Evolutionary conservation across 345 rosid genomes (phyloP).

Genomic region (Rhodamnia rubescens): DNA sequence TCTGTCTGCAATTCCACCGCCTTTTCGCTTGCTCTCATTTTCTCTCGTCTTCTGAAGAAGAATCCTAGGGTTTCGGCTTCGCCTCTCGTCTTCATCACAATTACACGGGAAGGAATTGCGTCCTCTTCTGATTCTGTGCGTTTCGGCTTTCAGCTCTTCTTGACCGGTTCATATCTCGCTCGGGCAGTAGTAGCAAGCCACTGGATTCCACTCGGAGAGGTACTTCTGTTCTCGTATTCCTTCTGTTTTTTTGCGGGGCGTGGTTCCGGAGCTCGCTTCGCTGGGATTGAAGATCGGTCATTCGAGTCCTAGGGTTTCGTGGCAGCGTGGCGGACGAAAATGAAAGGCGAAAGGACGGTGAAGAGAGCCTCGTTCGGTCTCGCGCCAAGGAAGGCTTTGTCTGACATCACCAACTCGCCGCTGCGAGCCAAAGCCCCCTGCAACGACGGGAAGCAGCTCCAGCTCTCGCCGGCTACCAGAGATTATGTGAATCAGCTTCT

Average conservation of each 20-base stretch:
- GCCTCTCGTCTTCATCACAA: neutral
- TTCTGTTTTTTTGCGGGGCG: no score
- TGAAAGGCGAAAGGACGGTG: conserved; percentile 26
- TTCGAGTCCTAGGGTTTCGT: neutral
- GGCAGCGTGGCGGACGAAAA: neutral
- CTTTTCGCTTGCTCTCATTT: neutral
- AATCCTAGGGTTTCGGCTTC: neutral
- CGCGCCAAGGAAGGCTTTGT: conserved; percentile 33
- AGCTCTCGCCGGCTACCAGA: conserved; percentile 1
- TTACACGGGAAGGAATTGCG: neutral
- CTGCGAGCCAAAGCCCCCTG: conserved; percentile 12
- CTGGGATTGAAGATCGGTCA: neutral
- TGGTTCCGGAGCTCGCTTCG: neutral
- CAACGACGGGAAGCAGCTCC: conserved; percentile 3
- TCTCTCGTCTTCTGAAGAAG: neutral
- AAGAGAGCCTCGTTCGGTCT: conserved; percentile 41
- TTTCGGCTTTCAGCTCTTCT: neutral
- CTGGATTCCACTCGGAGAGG: neutral
- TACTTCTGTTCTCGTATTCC: no score
- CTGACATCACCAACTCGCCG: conserved; percentile 58
- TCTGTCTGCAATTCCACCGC: neutral
- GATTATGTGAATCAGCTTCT: conserved; percentile 35
- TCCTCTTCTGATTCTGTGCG: neutral
- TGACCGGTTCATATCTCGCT: neutral
- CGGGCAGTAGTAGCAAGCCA: neutral